Evolutionary conservation across 306 rosid genomes (phyloP), one percentile per base, ranked within the genome.

Genomic region (Prunus fruticosa): DNA sequence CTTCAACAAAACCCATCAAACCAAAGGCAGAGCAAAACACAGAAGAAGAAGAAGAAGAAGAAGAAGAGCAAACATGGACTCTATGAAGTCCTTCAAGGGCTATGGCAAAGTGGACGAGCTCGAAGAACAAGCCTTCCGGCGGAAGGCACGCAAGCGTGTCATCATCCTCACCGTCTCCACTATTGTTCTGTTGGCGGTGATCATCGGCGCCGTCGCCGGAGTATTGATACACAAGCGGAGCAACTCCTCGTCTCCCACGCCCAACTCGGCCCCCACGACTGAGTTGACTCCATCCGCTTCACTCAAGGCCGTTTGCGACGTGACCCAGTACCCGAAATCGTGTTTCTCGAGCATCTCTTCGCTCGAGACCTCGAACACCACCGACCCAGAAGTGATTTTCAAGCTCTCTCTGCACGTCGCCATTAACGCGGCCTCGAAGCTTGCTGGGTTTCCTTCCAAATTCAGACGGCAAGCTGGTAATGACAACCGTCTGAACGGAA

Each of bases 381-480:
- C 93, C 53, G 88, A 95, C 62, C 97, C 93, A 0, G 72, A 83
- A 73, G 52, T 72, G 3, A 89, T 95, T 75, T 95, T 95, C 83
- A 89, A 80, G 82, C 88, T 90, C 76, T 92, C 98, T 19, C 92
- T 95, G 12, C 87, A 54, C 3, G 93, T 88, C 76, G 98, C 98
- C 82, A 74, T 85, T 9, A 67, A 78, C 8, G 97, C 86, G 50
- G 87, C 87, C 83, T 64, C 85, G 1, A 86, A 87, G 50, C 86
- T 95, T 64, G 46, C 87, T 0, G 30, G 8, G 19, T 47, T 80
- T 7, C 77, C 86, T 3, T 6, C 78, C 0, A 79, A 70, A 56
- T 66, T 82, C 2, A 71, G 54, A 25, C 72, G 83, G 71, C 69
- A 27, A n/a, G 73, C 32, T 25, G 77, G 25, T 4, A 61, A 76